Percentiles rank a stretch among this genome's conserved stretches.
Conservation (phyloP, 2,329 filamentous ascomycete species). For the Colletotrichum horii region DNA sequence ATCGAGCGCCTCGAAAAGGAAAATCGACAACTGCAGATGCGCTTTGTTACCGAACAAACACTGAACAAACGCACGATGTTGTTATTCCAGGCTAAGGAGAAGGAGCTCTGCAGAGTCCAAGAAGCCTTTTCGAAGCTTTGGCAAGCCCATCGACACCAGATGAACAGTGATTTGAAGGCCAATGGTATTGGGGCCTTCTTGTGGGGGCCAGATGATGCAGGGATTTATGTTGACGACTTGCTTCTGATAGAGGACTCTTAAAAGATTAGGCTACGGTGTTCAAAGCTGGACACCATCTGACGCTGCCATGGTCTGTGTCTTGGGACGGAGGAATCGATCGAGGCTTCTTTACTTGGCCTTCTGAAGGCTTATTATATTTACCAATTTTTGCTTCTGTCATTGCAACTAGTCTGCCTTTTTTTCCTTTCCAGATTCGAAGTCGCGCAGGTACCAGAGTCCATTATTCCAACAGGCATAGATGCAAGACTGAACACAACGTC, state of each 20-base stretch:
- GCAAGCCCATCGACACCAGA: not conserved
- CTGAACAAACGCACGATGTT: not conserved
- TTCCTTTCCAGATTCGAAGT: too few relatives aligned
- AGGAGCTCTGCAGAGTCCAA: not conserved
- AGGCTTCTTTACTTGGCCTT: not conserved
- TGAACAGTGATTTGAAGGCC: not conserved
- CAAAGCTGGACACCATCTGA: not conserved
- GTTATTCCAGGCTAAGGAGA: not conserved
- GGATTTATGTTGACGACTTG: not conserved
- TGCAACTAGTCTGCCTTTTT: too few relatives aligned
- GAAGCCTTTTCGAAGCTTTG: not conserved
- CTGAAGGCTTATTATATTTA: not conserved
- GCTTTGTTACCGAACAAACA: not conserved
- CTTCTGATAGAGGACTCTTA: not conserved
- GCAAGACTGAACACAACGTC: too few relatives aligned
- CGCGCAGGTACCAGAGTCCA: too few relatives aligned
- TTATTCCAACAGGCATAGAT: too few relatives aligned
- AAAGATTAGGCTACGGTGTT: not conserved
- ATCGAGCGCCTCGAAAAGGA: not conserved
- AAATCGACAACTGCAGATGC: not conserved
- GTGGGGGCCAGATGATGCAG: not conserved
- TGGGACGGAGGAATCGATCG: not conserved
- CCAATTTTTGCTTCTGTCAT: too few relatives aligned
- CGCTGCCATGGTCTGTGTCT: not conserved
- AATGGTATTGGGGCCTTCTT: not conserved